phyloP scores from a whole-genome alignment of 2,329 filamentous ascomycete species.

The Teratosphaeria gauchensis region DNA sequence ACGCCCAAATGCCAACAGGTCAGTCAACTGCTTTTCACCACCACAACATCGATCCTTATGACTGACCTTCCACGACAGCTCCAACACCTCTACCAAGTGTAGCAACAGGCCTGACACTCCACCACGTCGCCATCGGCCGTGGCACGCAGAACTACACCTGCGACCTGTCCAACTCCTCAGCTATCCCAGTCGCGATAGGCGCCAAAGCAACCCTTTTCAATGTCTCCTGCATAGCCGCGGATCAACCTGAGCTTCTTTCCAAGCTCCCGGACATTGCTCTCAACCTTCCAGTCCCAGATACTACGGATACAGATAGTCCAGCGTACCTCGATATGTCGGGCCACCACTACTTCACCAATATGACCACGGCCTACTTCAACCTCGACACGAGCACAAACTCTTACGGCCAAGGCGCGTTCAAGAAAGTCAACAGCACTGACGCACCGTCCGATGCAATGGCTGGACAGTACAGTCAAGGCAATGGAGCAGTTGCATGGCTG shows the following conservation, averaged over 20 bases:
- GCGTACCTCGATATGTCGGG: slow-evolving; percentile 58
- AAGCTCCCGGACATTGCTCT: slow-evolving; percentile 59
- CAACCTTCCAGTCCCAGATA: slow-evolving; percentile 44
- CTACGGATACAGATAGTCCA: slow-evolving; percentile 31
- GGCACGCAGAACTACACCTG: slow-evolving; percentile 96
- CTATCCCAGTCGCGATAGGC: slow-evolving; percentile 56
- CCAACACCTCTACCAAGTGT: slow-evolving; percentile 49
- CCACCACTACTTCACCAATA: slow-evolving; percentile 69
- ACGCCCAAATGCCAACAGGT: slow-evolving; percentile 14
- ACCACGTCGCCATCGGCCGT: slow-evolving; percentile 75
- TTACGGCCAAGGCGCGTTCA: slow-evolving; percentile 53
- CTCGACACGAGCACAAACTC: slow-evolving; percentile 47
- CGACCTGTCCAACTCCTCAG: slow-evolving; percentile 44
- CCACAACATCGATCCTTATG: background rate
- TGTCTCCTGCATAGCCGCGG: slow-evolving; percentile 65
- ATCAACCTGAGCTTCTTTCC: slow-evolving; percentile 56
- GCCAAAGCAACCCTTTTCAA: slow-evolving; percentile 83
- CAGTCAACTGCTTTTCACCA: slow-evolving; percentile 1
- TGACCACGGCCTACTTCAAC: slow-evolving; percentile 69
- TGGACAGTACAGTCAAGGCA: slow-evolving; percentile 49
- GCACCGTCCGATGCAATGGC: slow-evolving; percentile 54
- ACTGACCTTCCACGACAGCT: slow-evolving; percentile 10
- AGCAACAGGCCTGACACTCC: slow-evolving; percentile 51
- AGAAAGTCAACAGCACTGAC: slow-evolving; percentile 49
- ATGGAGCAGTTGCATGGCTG: slow-evolving; percentile 71